Conservation (phyloP, 2,329 filamentous ascomycete species). For the Dactylellina drechsleri region DNA sequence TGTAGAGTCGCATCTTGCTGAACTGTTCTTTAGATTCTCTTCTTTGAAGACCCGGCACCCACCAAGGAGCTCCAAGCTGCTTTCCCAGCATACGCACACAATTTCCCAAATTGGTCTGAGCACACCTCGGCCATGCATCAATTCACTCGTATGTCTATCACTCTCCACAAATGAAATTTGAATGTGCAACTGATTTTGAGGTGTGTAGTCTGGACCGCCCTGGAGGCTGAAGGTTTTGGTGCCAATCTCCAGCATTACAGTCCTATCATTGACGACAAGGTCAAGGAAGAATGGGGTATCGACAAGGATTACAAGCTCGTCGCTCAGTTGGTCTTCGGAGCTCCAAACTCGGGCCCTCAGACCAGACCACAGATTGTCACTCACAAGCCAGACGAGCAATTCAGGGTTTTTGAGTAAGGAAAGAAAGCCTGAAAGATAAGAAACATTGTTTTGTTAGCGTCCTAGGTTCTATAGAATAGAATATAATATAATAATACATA, state of each 20-base stretch:
- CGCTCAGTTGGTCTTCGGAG: conserved; percentile 86
- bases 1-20: background rate
- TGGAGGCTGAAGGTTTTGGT: conserved; percentile 84
- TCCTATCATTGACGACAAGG: conserved; percentile 80
- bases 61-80: conserved; percentile 74
- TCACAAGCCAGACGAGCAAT: conserved; percentile 69
- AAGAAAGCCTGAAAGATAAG: background rate
- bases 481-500: background rate
- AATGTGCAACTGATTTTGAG: background rate
- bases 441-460: background rate
- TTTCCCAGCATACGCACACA: conserved; percentile 78
- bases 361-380: conserved; percentile 67
- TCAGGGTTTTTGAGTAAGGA: conserved; percentile 49
- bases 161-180: background rate
- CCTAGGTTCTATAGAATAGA: background rate
- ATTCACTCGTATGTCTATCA: conserved; percentile 67
- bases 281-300: conserved; percentile 75
- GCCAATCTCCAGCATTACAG: conserved; percentile 95
- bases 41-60: conserved; percentile 80
- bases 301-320: conserved; percentile 79
- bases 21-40: conserved; percentile 68
- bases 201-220: conserved; percentile 75
- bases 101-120: conserved; percentile 79
- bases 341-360: conserved; percentile 66
- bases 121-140: conserved; percentile 87